phyloP scores from a whole-genome alignment of 371 early-diverging fungal species.

The Syncephalastrum sp. region DNA sequence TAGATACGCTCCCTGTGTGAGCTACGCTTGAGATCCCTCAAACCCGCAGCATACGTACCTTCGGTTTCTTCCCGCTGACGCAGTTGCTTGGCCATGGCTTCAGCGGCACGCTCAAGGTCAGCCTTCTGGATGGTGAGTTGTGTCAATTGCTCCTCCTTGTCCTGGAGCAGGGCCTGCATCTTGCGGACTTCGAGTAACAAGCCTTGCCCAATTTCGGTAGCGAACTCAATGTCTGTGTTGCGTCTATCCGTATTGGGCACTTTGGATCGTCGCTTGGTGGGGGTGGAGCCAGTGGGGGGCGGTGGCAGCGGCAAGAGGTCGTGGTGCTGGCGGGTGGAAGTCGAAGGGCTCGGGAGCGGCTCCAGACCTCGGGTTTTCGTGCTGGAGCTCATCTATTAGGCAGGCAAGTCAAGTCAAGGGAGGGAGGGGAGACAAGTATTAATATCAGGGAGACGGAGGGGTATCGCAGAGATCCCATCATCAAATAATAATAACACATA shows the following conservation, averaged over 20 bases:
- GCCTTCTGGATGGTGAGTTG: conserved; percentile 63
- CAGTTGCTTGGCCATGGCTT: conserved; percentile 62
- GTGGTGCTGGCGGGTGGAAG: conserved; percentile 37
- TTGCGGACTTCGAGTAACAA: conserved; percentile 51
- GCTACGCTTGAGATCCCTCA: neutral
- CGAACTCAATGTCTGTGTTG: conserved; percentile 57
- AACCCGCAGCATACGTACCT: conserved; percentile 36
- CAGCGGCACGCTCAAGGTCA: conserved; percentile 63
- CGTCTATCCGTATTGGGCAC: conserved; percentile 48
- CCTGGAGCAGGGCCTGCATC: conserved; percentile 52
- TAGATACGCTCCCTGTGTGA: conserved; percentile 4
- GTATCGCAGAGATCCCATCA: neutral
- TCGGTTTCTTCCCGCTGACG: conserved; percentile 62
- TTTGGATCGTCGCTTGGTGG: conserved; percentile 51
- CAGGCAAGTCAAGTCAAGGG: conserved; percentile 1
- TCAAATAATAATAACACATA: conserved; percentile 1
- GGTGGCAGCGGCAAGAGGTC: conserved; percentile 43
- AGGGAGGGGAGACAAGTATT: conserved; percentile 9
- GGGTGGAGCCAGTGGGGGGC: conserved; percentile 46
- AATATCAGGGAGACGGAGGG: conserved; percentile 3
- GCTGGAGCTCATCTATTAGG: conserved; percentile 3
- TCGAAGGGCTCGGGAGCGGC: conserved; percentile 45
- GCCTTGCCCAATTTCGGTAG: conserved; percentile 58
- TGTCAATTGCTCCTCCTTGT: conserved; percentile 66
- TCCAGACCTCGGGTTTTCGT: conserved; percentile 34